Conservation (phyloP, 2,329 filamentous ascomycete species). For the Neospermospora avenae region DNA sequence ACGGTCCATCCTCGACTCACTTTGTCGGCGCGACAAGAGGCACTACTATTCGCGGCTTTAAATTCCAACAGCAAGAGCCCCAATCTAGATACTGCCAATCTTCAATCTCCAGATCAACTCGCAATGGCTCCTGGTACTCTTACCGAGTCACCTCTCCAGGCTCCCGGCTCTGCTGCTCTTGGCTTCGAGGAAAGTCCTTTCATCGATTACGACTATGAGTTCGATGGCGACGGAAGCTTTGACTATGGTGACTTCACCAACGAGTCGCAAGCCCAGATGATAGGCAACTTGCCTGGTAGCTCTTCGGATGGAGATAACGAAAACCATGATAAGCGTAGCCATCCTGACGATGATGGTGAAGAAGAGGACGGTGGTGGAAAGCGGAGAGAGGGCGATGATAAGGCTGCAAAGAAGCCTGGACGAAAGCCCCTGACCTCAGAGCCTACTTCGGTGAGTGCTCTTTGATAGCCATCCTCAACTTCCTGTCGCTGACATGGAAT, state of each 20-base stretch:
- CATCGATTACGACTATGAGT: slow-evolving; percentile 76
- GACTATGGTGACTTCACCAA: slow-evolving; percentile 51
- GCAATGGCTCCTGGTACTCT: slow-evolving; percentile 48
- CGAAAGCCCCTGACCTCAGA: slow-evolving; percentile 94
- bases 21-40: slow-evolving; percentile 73
- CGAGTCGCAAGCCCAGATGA: slow-evolving; percentile 62
- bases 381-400: slow-evolving; percentile 65
- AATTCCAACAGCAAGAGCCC: slow-evolving; percentile 57
- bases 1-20: slow-evolving; percentile 55
- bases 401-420: slow-evolving; percentile 90
- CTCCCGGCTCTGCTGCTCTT: slow-evolving; percentile 44
- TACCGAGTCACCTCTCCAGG: slow-evolving; percentile 46
- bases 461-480: slow-evolving; percentile 29
- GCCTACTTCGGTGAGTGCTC: slow-evolving; percentile 80
- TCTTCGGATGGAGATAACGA: slow-evolving; percentile 44
- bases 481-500: slow-evolving; percentile 24
- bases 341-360: slow-evolving; percentile 64
- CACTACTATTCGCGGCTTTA: slow-evolving; percentile 70
- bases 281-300: slow-evolving; percentile 66
- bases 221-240: slow-evolving; percentile 71
- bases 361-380: slow-evolving; percentile 69
- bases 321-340: slow-evolving; percentile 67
- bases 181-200: slow-evolving; percentile 74
- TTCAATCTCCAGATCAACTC: slow-evolving; percentile 38
- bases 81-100: slow-evolving; percentile 26